A percentile compares a stretch with the other conserved stretches of the same genome.
phyloP scores from a whole-genome alignment of 2,329 filamentous ascomycete species.

The Raffaelea albimanens region DNA sequence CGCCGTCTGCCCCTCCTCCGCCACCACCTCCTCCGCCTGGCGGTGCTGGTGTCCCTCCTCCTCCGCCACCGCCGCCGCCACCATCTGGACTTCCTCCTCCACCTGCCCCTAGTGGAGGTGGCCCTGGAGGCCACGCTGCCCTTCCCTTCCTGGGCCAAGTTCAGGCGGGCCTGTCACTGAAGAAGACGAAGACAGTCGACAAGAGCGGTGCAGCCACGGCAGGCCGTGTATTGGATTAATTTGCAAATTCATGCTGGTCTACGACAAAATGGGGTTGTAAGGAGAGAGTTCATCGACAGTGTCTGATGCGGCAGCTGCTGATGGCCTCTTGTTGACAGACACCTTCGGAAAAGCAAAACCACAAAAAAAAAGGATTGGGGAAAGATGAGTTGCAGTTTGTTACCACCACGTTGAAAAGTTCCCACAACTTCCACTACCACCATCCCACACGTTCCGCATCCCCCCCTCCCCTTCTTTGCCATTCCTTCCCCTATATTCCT shows the following conservation, averaged over 20 bases:
- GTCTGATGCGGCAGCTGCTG: no score
- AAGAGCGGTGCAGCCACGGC: conserved; percentile 63
- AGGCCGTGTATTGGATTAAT: conserved; percentile 60
- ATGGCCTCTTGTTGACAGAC: no score
- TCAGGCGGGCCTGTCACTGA: conserved; percentile 65
- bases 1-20: conserved; percentile 23
- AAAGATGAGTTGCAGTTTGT: no score
- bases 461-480: conserved; percentile 1
- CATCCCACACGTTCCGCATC: neutral
- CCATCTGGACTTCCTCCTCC: conserved; percentile 26
- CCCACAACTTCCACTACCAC: no score
- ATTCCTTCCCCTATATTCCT: no score
- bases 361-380: no score
- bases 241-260: neutral
- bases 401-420: no score
- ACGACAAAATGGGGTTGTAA: no score
- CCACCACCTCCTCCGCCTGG: conserved; percentile 30
- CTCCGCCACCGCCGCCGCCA: conserved; percentile 36
- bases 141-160: conserved; percentile 72
- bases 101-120: conserved; percentile 28
- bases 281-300: no score
- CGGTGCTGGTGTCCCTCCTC: conserved; percentile 14
- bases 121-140: conserved; percentile 24
- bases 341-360: no score
- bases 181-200: conserved; percentile 86